These are phyloP conservation scores for Camellia japonica DNA, from an alignment of 148 eudicot genomes.

Conservation along the genomic window DNA sequence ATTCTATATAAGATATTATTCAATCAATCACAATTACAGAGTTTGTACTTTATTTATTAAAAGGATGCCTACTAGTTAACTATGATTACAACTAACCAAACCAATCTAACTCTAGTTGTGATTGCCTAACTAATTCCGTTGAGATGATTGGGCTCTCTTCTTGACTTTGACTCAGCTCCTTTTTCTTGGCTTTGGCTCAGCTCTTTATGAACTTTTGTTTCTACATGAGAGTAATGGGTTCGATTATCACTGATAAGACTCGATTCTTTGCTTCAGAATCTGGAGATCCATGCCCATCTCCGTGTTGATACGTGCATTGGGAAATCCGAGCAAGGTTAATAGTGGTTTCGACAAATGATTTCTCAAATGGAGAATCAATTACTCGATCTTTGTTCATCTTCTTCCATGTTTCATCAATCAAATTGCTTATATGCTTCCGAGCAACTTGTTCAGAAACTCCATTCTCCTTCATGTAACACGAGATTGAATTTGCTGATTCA, in stretches of 20 bases:
- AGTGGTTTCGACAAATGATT: conserved; percentile 15
- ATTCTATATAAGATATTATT: too few species aligned
- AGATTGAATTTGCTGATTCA: conserved; percentile 27
- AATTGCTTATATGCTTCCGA: conserved; percentile 17
- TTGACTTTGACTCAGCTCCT: too few species aligned
- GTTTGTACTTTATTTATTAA: too few species aligned
- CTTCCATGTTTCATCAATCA: conserved; percentile 34
- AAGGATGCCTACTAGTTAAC: too few species aligned
- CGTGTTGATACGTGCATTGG: conserved; percentile 29
- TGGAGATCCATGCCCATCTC: conserved; percentile 39
- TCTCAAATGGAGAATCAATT: conserved; percentile 1
- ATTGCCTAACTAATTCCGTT: too few species aligned
- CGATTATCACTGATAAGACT: conserved; percentile 19
- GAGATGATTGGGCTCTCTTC: too few species aligned
- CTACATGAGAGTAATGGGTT: conserved; percentile 15
- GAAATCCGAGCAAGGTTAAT: conserved; percentile 31
- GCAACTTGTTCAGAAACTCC: conserved; percentile 27
- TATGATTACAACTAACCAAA: too few species aligned
- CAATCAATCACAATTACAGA: too few species aligned
- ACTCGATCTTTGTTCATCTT: conserved; percentile 21
- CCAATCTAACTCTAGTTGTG: too few species aligned
- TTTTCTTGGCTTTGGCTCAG: too few species aligned
- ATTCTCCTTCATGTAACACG: conserved; percentile 24
- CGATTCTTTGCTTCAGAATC: conserved; percentile 15
- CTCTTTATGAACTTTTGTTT: too few species aligned